Percentiles rank a stretch among this genome's conserved stretches.
phyloP scores from a whole-genome alignment of 2,329 filamentous ascomycete genomes.

The Aspergillus brunneoviolaceus region DNA sequence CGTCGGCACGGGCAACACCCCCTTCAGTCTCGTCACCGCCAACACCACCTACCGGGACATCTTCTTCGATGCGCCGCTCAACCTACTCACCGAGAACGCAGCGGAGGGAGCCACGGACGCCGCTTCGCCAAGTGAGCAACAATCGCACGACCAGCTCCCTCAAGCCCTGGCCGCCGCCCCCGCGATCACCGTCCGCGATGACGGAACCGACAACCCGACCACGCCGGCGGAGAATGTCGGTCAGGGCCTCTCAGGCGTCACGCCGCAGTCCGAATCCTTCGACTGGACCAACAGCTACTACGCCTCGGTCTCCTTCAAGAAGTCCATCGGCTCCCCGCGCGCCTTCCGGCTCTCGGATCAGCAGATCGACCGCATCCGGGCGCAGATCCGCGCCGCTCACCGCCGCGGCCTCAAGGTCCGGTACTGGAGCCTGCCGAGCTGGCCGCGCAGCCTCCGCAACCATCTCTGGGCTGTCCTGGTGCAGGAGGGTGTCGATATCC shows the following conservation, averaged over 20 bases:
- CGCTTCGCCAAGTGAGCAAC: no score
- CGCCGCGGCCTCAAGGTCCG: slow-evolving; percentile 53
- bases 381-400: slow-evolving; percentile 55
- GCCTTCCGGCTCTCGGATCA: slow-evolving; percentile 46
- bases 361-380: slow-evolving; percentile 50
- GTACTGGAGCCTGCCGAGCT: slow-evolving; percentile 58
- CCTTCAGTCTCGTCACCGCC: slow-evolving; percentile 48
- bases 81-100: slow-evolving; percentile 32
- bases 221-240: slow-evolving; percentile 30
- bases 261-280: slow-evolving; percentile 42
- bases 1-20: slow-evolving; percentile 55
- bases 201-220: slow-evolving; percentile 3
- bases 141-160: background rate
- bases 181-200: background rate
- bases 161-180: background rate
- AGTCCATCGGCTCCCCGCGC: slow-evolving; percentile 52
- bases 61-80: slow-evolving; percentile 57
- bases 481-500: slow-evolving; percentile 54
- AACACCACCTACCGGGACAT: slow-evolving; percentile 54
- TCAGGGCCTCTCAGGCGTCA: slow-evolving; percentile 49
- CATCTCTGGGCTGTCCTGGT: slow-evolving; percentile 56
- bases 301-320: slow-evolving; percentile 54
- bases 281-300: slow-evolving; percentile 57
- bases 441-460: slow-evolving; percentile 56
- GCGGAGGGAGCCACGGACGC: background rate